phyloP scores from a whole-genome alignment of 371 early-diverging fungal genomes.

The Zancudomyces culisetae region DNA sequence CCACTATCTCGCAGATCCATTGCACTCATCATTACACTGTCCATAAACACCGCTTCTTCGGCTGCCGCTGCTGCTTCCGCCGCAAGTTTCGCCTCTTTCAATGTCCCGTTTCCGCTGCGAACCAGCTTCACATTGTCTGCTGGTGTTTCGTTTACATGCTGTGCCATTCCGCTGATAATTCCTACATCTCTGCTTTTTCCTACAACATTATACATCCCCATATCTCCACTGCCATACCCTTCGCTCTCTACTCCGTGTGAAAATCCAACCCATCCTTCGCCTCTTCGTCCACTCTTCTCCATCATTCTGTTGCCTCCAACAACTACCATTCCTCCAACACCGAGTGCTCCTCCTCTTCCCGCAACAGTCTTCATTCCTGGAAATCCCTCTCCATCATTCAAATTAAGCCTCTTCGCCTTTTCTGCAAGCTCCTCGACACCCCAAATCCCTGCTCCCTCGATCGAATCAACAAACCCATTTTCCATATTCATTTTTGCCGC shows the following conservation, averaged over 20 bases:
- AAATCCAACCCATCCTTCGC: not conserved
- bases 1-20: constrained; percentile 1
- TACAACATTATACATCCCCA: not conserved
- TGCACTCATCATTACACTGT: constrained; percentile 3
- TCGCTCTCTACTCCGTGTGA: not conserved
- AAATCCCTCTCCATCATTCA: not conserved
- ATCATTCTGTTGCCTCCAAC: not conserved
- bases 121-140: not conserved
- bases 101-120: not conserved
- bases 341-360: not conserved
- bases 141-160: not conserved
- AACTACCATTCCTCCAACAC: not conserved
- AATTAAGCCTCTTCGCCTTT: not conserved
- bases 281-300: not conserved
- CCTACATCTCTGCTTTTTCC: not conserved
- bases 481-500: not conserved
- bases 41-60: constrained; percentile 2
- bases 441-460: not conserved
- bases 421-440: constrained; percentile 1
- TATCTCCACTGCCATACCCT: not conserved
- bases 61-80: constrained; percentile 4
- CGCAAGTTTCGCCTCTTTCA: not conserved
- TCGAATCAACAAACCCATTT: not conserved
- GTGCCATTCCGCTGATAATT: not conserved
- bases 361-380: not conserved